phyloP scores from a whole-genome alignment of 805 yeast species.

The Candida orba region DNA sequence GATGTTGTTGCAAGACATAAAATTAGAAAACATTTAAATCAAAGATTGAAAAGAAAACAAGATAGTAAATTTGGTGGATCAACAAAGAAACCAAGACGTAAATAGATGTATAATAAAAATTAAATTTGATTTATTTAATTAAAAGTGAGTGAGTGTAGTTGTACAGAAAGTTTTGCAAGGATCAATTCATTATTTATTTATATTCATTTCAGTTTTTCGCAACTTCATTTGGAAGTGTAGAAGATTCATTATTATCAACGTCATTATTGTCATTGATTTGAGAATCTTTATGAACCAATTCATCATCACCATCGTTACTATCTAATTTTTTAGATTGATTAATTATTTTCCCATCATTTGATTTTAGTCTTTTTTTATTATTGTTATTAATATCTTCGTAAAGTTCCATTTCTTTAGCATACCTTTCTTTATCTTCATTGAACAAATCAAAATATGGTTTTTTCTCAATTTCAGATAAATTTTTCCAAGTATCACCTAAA shows the following conservation, averaged over 20 bases:
- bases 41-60: conserved; percentile 42
- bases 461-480: conserved; percentile 57
- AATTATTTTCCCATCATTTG: conserved; percentile 1
- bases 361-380: background rate
- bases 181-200: too few species aligned
- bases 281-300: conserved; percentile 19
- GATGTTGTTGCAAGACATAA: conserved; percentile 75
- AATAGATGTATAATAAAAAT: background rate
- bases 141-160: too few species aligned
- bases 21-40: conserved; percentile 64
- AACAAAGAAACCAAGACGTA: background rate
- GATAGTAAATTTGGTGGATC: background rate
- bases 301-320: conserved; percentile 1
- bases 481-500: conserved; percentile 83
- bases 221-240: background rate
- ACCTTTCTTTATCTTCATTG: conserved; percentile 72
- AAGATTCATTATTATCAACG: background rate
- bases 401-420: conserved; percentile 61
- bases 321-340: background rate
- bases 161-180: too few species aligned
- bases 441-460: conserved; percentile 69
- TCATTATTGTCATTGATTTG: too few species aligned
- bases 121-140: too few species aligned
- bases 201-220: too few species aligned
- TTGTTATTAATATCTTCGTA: conserved; percentile 28